These are phyloP conservation scores for Penicillium steckii DNA, from an alignment of 495 filamentous ascomycete genomes.

Conservation along the genomic window DNA sequence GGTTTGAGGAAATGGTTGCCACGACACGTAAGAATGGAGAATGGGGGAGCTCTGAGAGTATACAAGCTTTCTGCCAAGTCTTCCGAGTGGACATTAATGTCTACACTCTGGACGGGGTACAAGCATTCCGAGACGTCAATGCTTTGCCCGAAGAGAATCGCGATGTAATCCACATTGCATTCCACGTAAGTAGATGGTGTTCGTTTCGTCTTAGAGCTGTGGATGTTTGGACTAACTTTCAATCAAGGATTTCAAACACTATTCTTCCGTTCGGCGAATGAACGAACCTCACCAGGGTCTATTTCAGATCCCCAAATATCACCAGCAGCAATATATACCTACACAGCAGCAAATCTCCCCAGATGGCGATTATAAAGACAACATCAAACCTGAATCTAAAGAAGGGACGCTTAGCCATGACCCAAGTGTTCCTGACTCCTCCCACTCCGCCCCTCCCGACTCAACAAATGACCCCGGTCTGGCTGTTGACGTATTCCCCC, in stretches of 20 bases:
- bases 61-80: constrained; percentile 64
- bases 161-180: constrained; percentile 62
- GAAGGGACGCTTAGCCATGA: constrained; percentile 8
- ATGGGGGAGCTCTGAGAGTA: constrained; percentile 72
- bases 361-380: not conserved
- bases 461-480: constrained; percentile 27
- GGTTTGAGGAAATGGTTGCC: constrained; percentile 60
- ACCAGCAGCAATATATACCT: not conserved
- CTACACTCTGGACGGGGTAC: constrained; percentile 51
- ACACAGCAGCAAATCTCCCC: not conserved
- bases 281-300: constrained; percentile 58
- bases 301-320: constrained; percentile 28
- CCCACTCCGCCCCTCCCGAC: not conserved
- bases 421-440: not conserved
- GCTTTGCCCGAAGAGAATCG: constrained; percentile 41
- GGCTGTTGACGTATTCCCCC: constrained; percentile 35
- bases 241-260: constrained; percentile 60
- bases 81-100: constrained; percentile 65
- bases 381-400: not conserved
- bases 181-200: constrained; percentile 59
- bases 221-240: not conserved
- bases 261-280: constrained; percentile 67
- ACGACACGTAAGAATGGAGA: constrained; percentile 61
- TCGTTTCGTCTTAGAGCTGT: not conserved
- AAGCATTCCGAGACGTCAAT: constrained; percentile 46